Evolutionary conservation across 129 eudicot genomes (phyloP).

Genomic region (Centaurea solstitialis): DNA sequence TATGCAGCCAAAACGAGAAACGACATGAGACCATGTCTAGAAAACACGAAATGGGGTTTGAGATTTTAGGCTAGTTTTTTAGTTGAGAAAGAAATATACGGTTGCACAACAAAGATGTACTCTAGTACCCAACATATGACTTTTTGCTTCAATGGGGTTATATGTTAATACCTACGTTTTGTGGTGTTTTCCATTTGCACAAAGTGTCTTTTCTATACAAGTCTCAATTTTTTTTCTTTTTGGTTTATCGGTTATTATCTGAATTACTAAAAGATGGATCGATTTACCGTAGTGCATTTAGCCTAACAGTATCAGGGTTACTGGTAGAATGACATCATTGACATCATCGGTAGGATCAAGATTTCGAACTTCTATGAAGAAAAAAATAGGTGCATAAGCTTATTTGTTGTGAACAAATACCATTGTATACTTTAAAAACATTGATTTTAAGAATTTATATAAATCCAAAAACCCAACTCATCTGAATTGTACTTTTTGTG

Average conservation of each 20-base stretch:
- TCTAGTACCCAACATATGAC: not conserved
- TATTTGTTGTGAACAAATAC: not conserved
- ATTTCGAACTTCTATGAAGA: no score
- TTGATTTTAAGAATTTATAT: no score
- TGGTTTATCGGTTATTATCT: no score
- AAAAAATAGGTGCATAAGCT: not conserved
- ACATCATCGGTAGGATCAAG: no score
- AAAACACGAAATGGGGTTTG: not conserved
- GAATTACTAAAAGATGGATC: no score
- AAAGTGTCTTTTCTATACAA: not conserved
- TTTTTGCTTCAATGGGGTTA: not conserved
- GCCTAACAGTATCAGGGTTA: no score
- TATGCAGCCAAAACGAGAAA: not conserved
- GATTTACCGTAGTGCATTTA: no score
- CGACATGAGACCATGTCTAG: not conserved
- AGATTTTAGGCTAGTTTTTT: not conserved
- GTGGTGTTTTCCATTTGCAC: not conserved
- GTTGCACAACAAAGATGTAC: not conserved
- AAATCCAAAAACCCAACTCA: no score
- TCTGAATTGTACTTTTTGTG: no score
- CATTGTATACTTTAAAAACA: no score
- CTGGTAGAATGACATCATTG: no score
- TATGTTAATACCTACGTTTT: not conserved
- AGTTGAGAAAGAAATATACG: not conserved
- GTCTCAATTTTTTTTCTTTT: no score